Base-by-base conservation (phyloP, 2,329 filamentous ascomycete species). In the Neurospora crassa region DNA sequence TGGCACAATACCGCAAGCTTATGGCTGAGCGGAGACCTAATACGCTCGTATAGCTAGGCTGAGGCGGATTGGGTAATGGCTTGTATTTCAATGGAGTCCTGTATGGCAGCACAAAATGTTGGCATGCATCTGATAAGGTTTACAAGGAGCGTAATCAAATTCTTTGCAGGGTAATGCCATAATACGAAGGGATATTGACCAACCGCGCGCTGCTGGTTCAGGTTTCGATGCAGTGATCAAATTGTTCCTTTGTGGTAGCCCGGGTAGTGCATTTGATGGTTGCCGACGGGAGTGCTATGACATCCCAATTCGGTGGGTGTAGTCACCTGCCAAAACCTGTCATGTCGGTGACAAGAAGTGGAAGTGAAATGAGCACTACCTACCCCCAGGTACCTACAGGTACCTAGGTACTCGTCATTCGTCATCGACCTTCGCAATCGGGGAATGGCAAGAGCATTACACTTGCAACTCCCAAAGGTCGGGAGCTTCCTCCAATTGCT, bases 1-100 rank as follows among this genome's bases (percentile, higher is more conserved):
- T 95, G 71, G 90, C 92, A 75, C 85, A 88, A 63, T 95, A 95
- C 79, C 84, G 92, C 73, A 86, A 86, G 74, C 83, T 92, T 83
- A 93, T 93, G 89, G 85, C 84, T 45, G 83, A 83, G 72, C 86
- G 81, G 76, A 81, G 84, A 70, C 74, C 76, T 40, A 67, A 67
- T 70, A 40, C 43, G 29, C 34, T 59, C 34, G 42, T 59, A 20
- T 53, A 59, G 40, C 53, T 37, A 16, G 24, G 47, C 7, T 14
- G 14, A 29, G 24, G 24, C 7, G 53, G 53, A 37, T 63, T 63
- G 53, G 29, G 53, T 63, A 16, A 34, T 34, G 53, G 53, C 18
- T 29, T 63, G 53, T 8, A 63, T 63, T 63, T 34, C 24, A 34
- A 63, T 63, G 53, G 53, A 63, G 53, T 63, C 37, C 3, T 63